These are phyloP conservation scores for Tylopilus cervinicoccineus DNA, from an alignment of 768 basidiomycete genomes.

Conservation along the genomic window DNA sequence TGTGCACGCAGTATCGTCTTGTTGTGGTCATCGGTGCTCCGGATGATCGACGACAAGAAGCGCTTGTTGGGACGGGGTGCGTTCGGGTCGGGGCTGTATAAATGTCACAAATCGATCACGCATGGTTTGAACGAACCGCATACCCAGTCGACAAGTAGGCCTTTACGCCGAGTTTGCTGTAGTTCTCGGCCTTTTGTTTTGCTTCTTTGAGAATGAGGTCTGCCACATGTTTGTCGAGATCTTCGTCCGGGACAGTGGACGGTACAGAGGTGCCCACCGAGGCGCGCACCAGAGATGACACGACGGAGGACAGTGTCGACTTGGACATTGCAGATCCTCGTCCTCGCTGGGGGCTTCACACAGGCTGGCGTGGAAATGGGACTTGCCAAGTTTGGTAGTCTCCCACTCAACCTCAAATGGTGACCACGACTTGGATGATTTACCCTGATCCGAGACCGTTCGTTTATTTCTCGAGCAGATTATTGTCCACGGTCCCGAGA, in stretches of 20 bases:
- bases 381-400: constrained; percentile 13
- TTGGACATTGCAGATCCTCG: constrained; percentile 34
- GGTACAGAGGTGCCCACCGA: constrained; percentile 68
- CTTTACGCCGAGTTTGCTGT: constrained; percentile 69
- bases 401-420: too few species aligned
- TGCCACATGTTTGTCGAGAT: constrained; percentile 89
- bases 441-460: not conserved
- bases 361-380: constrained; percentile 3
- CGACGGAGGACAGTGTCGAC: constrained; percentile 76
- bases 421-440: too few species aligned
- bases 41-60: constrained; percentile 80
- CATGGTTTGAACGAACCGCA: constrained; percentile 33
- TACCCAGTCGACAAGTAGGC: constrained; percentile 62
- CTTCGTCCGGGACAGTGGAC: constrained; percentile 64
- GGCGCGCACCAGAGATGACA: constrained; percentile 74
- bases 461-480: too few species aligned
- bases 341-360: too few species aligned
- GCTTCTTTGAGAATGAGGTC: constrained; percentile 91
- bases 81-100: constrained; percentile 57
- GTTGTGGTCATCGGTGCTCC: constrained; percentile 95
- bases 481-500: constrained; percentile 3
- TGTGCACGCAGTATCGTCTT: constrained; percentile 74
- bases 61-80: constrained; percentile 81
- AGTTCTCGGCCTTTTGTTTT: constrained; percentile 82
- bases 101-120: not conserved